phyloP scores from a whole-genome alignment of 352 stramenopile species.

The Plasmopara viticola region DNA sequence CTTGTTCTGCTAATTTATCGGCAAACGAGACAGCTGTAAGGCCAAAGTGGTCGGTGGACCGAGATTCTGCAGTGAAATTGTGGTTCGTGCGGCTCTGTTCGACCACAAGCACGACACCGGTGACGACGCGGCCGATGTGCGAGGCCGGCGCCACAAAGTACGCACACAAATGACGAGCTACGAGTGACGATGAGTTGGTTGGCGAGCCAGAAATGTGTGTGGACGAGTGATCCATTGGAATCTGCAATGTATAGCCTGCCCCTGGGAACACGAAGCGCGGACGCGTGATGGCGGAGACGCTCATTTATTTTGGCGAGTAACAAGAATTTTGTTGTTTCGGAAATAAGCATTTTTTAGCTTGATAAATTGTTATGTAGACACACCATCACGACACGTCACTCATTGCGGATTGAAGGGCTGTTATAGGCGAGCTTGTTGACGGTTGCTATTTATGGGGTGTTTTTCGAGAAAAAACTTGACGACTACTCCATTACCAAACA shows the following conservation, averaged over 20 bases:
- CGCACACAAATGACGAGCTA: conserved; percentile 26
- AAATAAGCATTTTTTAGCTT: background rate
- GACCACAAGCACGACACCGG: conserved; percentile 65
- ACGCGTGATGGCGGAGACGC: conserved; percentile 28
- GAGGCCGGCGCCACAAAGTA: conserved; percentile 68
- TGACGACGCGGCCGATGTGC: conserved; percentile 82
- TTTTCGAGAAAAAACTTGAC: conserved; percentile 11
- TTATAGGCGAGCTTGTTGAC: conserved; percentile 1
- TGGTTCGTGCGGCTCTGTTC: conserved; percentile 32
- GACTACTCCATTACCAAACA: conserved; percentile 24
- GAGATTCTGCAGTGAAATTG: conserved; percentile 18
- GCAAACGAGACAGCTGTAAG: conserved; percentile 68
- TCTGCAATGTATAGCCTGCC: conserved; percentile 41
- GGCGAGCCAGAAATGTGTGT: conserved; percentile 1
- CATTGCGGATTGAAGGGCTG: conserved; percentile 30
- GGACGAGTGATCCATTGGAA: conserved; percentile 27
- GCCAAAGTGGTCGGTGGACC: conserved; percentile 31
- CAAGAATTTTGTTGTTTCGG: background rate
- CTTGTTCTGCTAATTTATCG: conserved; percentile 82
- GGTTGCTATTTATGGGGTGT: conserved; percentile 24
- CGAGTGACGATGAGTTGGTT: background rate
- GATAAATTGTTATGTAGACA: conserved; percentile 9
- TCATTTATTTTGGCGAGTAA: conserved; percentile 17
- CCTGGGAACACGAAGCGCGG: conserved; percentile 43
- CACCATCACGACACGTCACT: conserved; percentile 34